phyloP scores from a whole-genome alignment of 345 rosid species.

The Durio zibethinus region DNA sequence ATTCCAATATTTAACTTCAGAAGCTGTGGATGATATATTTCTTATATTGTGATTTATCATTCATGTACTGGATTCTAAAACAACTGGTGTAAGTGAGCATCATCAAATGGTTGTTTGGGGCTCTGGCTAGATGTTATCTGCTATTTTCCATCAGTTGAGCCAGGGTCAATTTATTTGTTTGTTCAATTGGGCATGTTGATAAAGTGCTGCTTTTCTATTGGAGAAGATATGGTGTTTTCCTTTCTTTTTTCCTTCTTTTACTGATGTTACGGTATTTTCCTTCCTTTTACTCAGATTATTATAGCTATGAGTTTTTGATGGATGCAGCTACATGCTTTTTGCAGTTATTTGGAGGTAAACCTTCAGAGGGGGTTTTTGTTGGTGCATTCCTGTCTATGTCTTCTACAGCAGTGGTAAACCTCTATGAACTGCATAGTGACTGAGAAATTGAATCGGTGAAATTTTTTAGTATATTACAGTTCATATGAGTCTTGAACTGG shows the following conservation, averaged over 20 bases:
- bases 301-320: constrained; percentile 16
- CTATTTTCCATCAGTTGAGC: background rate
- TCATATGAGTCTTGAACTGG: background rate
- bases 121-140: background rate
- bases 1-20: background rate
- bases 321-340: constrained; percentile 27
- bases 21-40: background rate
- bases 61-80: background rate
- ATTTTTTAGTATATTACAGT: background rate
- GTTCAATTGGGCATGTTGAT: background rate
- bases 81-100: background rate
- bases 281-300: background rate
- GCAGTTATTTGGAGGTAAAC: constrained; percentile 89
- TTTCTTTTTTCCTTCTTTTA: background rate
- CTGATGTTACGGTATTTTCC: background rate
- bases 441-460: background rate
- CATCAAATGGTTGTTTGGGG: background rate
- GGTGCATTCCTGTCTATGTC: constrained; percentile 94
- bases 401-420: constrained; percentile 87
- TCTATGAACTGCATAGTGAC: constrained; percentile 5
- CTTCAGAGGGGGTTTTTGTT: constrained; percentile 84
- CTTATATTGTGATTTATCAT: background rate
- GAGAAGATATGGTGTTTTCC: background rate
- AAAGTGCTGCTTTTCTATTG: background rate
- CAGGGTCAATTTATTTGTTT: background rate